These are phyloP conservation scores for Alternaria sp. DNA, from an alignment of 2,329 filamentous ascomycete species.

Conservation along the genomic window DNA sequence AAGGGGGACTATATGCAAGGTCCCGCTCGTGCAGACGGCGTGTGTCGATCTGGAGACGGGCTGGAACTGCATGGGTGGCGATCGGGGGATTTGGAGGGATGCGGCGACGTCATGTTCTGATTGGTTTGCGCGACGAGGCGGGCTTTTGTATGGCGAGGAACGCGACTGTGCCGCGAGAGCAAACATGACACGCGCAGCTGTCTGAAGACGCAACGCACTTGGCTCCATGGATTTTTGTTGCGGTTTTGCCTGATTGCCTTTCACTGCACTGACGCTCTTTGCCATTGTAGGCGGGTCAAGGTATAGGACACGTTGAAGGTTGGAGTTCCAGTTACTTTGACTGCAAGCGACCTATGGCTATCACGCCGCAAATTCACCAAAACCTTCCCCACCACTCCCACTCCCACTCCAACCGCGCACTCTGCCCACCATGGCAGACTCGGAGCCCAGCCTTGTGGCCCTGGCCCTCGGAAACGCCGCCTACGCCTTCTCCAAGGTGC, in stretches of 20 bases:
- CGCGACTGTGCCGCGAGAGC: constrained; percentile 2
- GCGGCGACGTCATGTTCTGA: constrained; percentile 14
- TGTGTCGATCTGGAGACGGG: constrained; percentile 19
- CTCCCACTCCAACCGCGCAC: not conserved
- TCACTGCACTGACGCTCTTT: not conserved
- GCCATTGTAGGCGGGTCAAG: not conserved
- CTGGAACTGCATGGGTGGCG: constrained; percentile 13
- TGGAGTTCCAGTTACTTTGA: not conserved
- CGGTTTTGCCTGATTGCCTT: not conserved
- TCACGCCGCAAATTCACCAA: no score
- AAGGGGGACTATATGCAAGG: constrained; percentile 19
- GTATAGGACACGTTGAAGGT: not conserved
- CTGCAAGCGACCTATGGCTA: no score
- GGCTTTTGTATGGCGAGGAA: not conserved
- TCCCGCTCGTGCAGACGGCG: constrained; percentile 25
- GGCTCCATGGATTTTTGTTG: not conserved
- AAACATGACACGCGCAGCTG: not conserved
- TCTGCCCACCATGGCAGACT: constrained; percentile 36
- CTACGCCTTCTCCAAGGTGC: constrained; percentile 54
- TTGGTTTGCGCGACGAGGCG: constrained; percentile 12
- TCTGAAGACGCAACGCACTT: not conserved
- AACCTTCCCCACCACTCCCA: not conserved
- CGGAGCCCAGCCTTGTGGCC: constrained; percentile 40
- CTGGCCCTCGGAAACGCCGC: constrained; percentile 44
- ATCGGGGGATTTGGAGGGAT: constrained; percentile 2